Evolutionary conservation across 2,329 filamentous ascomycete species (phyloP).

Genomic region (Arthrocladium fulminans): DNA sequence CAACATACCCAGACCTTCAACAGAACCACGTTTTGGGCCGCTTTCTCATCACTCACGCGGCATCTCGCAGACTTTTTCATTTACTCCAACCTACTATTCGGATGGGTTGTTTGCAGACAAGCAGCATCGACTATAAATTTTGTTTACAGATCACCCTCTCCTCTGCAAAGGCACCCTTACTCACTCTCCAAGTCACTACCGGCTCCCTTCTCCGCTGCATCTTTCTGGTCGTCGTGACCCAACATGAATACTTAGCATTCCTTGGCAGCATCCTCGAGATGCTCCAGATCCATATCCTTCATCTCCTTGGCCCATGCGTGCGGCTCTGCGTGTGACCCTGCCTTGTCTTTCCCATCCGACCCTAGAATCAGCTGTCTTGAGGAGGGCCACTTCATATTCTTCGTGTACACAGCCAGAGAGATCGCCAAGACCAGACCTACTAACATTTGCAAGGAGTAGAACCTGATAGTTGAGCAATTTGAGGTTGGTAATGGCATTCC

Average conservation of each 20-base stretch:
- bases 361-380: not conserved
- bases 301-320: not conserved
- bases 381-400: not conserved
- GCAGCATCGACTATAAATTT: too few species aligned
- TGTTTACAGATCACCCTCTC: too few species aligned
- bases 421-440: conserved; percentile 14
- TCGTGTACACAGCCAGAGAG: conserved; percentile 14
- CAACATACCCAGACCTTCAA: too few species aligned
- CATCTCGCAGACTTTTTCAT: too few species aligned
- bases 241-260: not conserved
- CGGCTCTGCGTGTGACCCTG: not conserved
- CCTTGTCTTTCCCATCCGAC: not conserved
- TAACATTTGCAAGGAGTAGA: conserved; percentile 15
- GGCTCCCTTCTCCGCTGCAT: not conserved
- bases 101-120: too few species aligned
- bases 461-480: conserved; percentile 12
- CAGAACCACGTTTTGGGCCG: too few species aligned
- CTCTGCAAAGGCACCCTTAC: too few species aligned
- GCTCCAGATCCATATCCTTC: not conserved
- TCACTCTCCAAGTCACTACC: not conserved
- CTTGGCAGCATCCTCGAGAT: not conserved
- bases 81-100: too few species aligned
- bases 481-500: conserved; percentile 12
- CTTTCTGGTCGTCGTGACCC: not conserved
- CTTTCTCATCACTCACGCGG: too few species aligned